These are phyloP conservation scores for Tetrahymena thermophila DNA, from an alignment of 73 alveolate species.

Conservation along the genomic window DNA sequence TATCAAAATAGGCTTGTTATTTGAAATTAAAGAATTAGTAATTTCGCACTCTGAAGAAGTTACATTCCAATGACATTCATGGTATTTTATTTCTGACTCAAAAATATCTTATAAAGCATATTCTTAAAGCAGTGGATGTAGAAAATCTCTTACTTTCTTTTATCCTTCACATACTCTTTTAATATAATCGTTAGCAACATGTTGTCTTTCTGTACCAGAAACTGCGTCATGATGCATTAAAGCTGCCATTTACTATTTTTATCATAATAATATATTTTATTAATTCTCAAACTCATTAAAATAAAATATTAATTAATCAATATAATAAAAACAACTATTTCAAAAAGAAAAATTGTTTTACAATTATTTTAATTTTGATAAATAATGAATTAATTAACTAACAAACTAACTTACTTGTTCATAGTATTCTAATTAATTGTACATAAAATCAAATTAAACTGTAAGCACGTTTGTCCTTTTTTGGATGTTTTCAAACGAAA, in stretches of 20 bases:
- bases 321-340: too few species aligned
- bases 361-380: too few species aligned
- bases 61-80: not conserved
- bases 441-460: not conserved
- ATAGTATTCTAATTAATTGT: not conserved
- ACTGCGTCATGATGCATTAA: slow-evolving; percentile 79
- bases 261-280: not conserved
- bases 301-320: too few species aligned
- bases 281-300: too few species aligned
- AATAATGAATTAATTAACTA: too few species aligned
- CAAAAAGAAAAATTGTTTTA: too few species aligned
- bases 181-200: slow-evolving; percentile 69
- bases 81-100: not conserved
- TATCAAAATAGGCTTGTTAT: not conserved
- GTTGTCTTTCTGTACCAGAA: slow-evolving; percentile 79
- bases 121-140: not conserved
- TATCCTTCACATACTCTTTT: not conserved
- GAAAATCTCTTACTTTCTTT: not conserved
- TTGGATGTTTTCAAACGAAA: not conserved
- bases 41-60: not conserved
- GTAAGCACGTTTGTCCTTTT: not conserved
- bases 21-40: not conserved
- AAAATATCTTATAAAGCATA: not conserved
- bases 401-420: not conserved
- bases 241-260: slow-evolving; percentile 30